Conservation (phyloP, 2,329 filamentous ascomycete species). For the Xylaria sp. region DNA sequence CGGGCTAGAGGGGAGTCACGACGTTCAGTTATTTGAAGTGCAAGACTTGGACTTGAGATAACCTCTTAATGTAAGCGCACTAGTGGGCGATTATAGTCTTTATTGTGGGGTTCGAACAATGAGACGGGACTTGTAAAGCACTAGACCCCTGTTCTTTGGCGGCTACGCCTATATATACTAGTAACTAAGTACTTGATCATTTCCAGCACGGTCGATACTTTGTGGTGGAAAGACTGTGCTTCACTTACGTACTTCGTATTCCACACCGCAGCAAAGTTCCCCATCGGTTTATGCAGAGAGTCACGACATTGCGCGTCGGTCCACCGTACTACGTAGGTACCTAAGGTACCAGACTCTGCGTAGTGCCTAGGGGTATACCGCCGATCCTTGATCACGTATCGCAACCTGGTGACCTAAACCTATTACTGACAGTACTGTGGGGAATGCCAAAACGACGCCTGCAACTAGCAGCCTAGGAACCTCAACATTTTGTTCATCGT, state of each 20-base stretch:
- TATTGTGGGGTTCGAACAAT: not conserved
- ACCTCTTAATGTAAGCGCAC: not conserved
- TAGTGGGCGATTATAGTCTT: not conserved
- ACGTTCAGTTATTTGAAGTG: not conserved
- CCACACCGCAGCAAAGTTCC: not conserved
- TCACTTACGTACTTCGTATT: not conserved
- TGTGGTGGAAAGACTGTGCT: not conserved
- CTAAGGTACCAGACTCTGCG: no score
- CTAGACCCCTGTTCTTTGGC: no score
- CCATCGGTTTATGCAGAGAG: not conserved
- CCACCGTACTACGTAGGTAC: not conserved
- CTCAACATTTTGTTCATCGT: slow-evolving; percentile 20
- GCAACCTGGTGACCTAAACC: slow-evolving; percentile 21
- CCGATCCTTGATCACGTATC: not conserved
- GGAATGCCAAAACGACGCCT: slow-evolving; percentile 19
- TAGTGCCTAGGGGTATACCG: not conserved
- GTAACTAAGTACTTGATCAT: no score
- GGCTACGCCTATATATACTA: no score
- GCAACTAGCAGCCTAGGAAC: slow-evolving; percentile 8
- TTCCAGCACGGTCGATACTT: no score
- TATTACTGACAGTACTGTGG: slow-evolving; percentile 25
- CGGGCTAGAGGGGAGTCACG: not conserved
- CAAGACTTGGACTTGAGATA: not conserved
- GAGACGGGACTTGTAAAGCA: not conserved
- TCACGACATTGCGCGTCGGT: not conserved